phyloP scores from a whole-genome alignment of 2,329 filamentous ascomycete genomes.

The Dendrostoma leiphaemia region DNA sequence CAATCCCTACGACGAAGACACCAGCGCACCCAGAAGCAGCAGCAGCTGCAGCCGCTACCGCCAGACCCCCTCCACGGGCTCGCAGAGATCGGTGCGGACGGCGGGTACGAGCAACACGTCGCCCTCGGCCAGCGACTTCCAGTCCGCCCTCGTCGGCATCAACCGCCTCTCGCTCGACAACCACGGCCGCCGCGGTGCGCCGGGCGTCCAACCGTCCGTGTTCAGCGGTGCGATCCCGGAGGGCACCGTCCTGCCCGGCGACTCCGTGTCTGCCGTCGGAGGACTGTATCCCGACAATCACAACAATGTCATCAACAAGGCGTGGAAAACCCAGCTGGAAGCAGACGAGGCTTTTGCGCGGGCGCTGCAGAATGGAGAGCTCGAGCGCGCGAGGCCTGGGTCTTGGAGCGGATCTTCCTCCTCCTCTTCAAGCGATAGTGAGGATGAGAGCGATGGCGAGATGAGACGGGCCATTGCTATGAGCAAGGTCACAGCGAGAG shows the following conservation, averaged over 20 bases:
- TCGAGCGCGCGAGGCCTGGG: neutral
- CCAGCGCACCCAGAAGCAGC: neutral
- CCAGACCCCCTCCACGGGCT: neutral
- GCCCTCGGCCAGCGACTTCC: neutral
- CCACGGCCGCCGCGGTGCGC: too few species aligned
- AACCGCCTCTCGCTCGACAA: neutral
- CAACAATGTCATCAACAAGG: too few species aligned
- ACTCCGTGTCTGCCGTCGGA: slow-evolving; percentile 4
- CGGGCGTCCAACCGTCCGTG: too few species aligned
- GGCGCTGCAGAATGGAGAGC: neutral
- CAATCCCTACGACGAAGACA: too few species aligned
- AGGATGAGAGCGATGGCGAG: neutral
- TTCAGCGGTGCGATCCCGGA: neutral
- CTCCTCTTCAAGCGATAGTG: too few species aligned
- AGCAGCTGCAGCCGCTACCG: neutral
- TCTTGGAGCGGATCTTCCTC: too few species aligned
- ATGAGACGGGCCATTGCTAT: neutral
- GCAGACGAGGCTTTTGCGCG: neutral
- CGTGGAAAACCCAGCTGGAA: neutral
- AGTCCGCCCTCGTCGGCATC: slow-evolving; percentile 1
- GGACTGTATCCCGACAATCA: neutral
- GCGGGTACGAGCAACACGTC: neutral
- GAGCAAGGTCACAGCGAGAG: neutral
- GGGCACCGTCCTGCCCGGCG: neutral
- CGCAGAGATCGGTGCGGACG: neutral